Evolutionary conservation across 2,329 filamentous ascomycete genomes (phyloP).

Genomic region (Pestalotiopsis sp.): DNA sequence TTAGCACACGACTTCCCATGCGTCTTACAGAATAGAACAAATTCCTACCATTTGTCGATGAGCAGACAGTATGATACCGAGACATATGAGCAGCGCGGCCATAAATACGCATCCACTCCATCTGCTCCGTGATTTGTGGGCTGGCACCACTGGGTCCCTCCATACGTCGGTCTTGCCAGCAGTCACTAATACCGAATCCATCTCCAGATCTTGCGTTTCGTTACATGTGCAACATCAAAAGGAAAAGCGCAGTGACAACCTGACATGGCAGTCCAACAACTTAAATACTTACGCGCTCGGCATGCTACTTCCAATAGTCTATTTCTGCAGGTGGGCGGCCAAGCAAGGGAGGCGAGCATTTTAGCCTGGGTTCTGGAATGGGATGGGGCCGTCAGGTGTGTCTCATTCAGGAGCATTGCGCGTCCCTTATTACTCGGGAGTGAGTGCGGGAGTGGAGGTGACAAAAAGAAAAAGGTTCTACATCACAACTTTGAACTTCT

Average conservation of each 20-base stretch:
- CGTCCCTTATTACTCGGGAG: not conserved
- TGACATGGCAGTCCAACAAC: not conserved
- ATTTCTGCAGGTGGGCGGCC: not conserved
- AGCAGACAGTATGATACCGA: not conserved
- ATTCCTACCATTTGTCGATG: not conserved
- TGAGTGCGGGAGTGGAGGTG: not conserved
- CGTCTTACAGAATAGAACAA: not conserved
- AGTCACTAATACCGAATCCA: not conserved
- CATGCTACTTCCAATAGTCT: not conserved
- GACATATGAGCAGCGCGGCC: not conserved
- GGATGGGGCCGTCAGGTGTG: not conserved
- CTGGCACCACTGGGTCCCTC: not conserved
- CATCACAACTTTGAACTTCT: too few relatives aligned
- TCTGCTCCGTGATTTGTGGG: not conserved
- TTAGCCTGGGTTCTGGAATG: not conserved
- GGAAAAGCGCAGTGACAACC: not conserved
- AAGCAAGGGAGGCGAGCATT: not conserved
- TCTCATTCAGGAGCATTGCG: not conserved
- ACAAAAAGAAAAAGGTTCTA: too few relatives aligned
- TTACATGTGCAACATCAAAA: not conserved
- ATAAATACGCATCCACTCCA: not conserved
- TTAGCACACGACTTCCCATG: not conserved
- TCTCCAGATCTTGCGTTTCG: not conserved
- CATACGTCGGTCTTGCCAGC: not conserved
- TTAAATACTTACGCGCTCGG: not conserved